Conservation (phyloP, 306 rosid genomes). For the Vicia faba region DNA sequence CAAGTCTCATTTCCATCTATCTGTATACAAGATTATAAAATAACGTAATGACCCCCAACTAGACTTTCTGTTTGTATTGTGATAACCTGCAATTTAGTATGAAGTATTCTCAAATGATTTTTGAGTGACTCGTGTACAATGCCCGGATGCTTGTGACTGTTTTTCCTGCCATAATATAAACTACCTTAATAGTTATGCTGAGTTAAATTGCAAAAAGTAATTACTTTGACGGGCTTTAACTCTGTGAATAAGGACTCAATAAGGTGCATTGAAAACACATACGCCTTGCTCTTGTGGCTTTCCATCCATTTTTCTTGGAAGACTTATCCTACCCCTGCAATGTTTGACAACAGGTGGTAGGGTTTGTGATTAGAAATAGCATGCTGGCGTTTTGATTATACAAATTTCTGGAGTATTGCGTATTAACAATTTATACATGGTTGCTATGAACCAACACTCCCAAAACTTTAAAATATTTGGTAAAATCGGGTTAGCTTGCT, state of each 20-base stretch:
- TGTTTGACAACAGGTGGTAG: slow-evolving; percentile 24
- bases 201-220: slow-evolving; percentile 18
- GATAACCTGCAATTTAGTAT: slow-evolving; percentile 19
- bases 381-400: background rate
- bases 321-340: slow-evolving; percentile 9
- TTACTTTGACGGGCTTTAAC: background rate
- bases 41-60: background rate
- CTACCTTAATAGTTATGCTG: slow-evolving; percentile 10
- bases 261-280: slow-evolving; percentile 19
- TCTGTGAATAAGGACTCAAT: slow-evolving; percentile 7
- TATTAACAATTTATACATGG: background rate
- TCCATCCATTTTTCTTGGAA: slow-evolving; percentile 14
- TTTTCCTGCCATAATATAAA: slow-evolving; percentile 3
- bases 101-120: slow-evolving; percentile 4
- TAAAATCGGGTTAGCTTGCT: background rate
- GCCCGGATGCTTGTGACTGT: background rate
- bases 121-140: slow-evolving; percentile 1
- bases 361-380: background rate
- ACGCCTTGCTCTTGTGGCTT: slow-evolving; percentile 8
- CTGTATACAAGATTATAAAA: background rate
- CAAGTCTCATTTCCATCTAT: slow-evolving; percentile 38
- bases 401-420: slow-evolving; percentile 6
- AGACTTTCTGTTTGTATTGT: slow-evolving; percentile 15
- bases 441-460: background rate
- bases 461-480: background rate